A percentile compares a stretch with the other conserved stretches of the same genome.
These are phyloP conservation scores for Zangia roseola DNA, from an alignment of 768 basidiomycete species.

Conservation along the genomic window DNA sequence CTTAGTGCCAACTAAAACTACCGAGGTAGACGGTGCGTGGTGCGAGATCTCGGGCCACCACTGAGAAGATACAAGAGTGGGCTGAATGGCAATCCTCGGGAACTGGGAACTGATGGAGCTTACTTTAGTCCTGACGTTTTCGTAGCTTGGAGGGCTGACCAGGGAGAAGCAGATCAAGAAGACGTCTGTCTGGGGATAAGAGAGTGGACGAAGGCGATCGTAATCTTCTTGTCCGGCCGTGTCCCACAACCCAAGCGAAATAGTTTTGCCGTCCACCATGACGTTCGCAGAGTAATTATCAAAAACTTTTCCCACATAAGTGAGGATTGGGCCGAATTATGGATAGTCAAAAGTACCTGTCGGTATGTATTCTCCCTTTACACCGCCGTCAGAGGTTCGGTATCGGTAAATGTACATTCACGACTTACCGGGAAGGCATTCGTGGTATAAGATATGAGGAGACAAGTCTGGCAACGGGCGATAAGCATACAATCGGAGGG, in stretches of 20 bases:
- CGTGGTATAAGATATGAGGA: slow-evolving; percentile 99
- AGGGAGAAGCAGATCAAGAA: slow-evolving; percentile 99
- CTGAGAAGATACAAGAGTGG: slow-evolving; percentile 38
- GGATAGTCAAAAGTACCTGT: slow-evolving; percentile 56
- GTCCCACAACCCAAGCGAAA: slow-evolving; percentile 98
- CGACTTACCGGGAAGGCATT: slow-evolving; percentile 89
- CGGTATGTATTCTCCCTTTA: slow-evolving; percentile 93
- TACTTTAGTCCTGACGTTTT: slow-evolving; percentile 98
- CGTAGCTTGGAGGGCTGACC: slow-evolving; percentile 96
- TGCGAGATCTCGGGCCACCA: slow-evolving; percentile 98
- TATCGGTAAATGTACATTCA: slow-evolving; percentile 12
- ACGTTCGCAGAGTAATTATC: slow-evolving; percentile 99
- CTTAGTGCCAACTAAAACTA: slow-evolving; percentile 95
- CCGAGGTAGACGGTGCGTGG: slow-evolving; percentile 91
- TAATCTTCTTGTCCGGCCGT: slow-evolving; percentile 99
- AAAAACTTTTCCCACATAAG: slow-evolving; percentile 60
- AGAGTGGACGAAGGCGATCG: slow-evolving; percentile 94
- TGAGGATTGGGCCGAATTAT: not conserved
- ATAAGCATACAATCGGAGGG: slow-evolving; percentile 11
- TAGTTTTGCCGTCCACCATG: slow-evolving; percentile 98
- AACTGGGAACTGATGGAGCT: slow-evolving; percentile 22
- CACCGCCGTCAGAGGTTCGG: slow-evolving; percentile 15
- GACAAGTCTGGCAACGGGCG: slow-evolving; percentile 71
- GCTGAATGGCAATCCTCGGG: not conserved
- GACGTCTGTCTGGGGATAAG: slow-evolving; percentile 98